Conservation (phyloP, 176 grass and related monocot species). For the Saccharum spontaneum region DNA sequence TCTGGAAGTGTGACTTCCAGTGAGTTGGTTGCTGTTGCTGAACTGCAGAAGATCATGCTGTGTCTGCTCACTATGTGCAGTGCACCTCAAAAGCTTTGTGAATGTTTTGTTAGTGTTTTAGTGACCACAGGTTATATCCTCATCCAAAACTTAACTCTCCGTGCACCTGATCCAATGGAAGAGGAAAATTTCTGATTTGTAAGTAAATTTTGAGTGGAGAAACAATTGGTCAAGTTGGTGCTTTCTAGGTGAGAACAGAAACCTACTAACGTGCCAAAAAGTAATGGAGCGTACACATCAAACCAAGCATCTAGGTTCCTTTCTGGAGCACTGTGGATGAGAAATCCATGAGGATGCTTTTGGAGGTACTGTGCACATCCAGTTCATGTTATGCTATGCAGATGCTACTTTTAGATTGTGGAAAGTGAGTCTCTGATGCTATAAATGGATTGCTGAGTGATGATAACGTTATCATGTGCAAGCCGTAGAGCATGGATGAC, state of each 20-base stretch:
- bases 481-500: slow-evolving; percentile 28
- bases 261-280: slow-evolving; percentile 36
- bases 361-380: slow-evolving; percentile 25
- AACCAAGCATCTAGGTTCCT: slow-evolving; percentile 45
- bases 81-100: not conserved
- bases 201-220: slow-evolving; percentile 3
- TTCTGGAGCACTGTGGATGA: slow-evolving; percentile 29
- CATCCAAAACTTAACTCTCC: not conserved
- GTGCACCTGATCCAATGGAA: not conserved
- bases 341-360: slow-evolving; percentile 33
- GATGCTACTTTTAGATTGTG: slow-evolving; percentile 27
- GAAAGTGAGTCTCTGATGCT: slow-evolving; percentile 29
- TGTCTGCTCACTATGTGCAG: not conserved
- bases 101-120: slow-evolving; percentile 10
- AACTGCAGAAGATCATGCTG: slow-evolving; percentile 18
- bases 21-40: not conserved
- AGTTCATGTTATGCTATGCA: slow-evolving; percentile 23
- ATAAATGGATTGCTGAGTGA: slow-evolving; percentile 29
- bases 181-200: slow-evolving; percentile 1
- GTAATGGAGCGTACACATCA: not conserved
- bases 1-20: not conserved
- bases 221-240: slow-evolving; percentile 9
- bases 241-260: slow-evolving; percentile 18
- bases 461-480: slow-evolving; percentile 23
- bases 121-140: slow-evolving; percentile 4